Evolutionary conservation across 2,329 filamentous ascomycete species (phyloP), one percentile per base, ranked within the genome.

Genomic region (Cryphonectria japonica): DNA sequence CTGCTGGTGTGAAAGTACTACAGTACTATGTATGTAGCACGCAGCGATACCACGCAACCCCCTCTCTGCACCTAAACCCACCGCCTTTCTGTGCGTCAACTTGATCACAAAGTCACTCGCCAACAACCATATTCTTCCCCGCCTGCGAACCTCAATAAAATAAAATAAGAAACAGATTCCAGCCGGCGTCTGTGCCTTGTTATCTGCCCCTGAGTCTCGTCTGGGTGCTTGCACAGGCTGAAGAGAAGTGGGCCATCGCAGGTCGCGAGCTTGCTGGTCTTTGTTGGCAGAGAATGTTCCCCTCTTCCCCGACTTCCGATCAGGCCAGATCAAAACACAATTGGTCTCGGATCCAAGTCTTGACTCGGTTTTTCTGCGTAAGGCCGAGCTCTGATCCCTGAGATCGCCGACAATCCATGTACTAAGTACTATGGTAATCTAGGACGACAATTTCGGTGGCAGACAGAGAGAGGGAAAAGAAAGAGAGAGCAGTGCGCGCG

Each of bases 331-430:
- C 66, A 68, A 71, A 37, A 60, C 61, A 61, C 63, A 37, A 39
- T 22, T 50, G 41, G 46, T 26, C 62, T 46, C 41, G n/a, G 37
- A 26, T 32, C 62, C 37, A 64, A 43, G 26, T 69, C 66, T 71
- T 71, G 69, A 68, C 69, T 71, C 66, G 66, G 60, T 65, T 65
- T 50, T 50, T n/a, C 61, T 71, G 46, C 60, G 60, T 65, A 60
- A 62, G 68, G 64, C 63, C 64, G 63, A 70, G 68, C 68, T 69
- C 34, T 54, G 26, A 61, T 72, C 68, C 70, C 37, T 67, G 68
- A 52, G 63, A 67, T 59, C 50, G 65, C 60, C 50, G 62, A 52
- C n/a, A 52, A 59, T 32, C 37, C 68, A 69, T 66, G 64, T 65
- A 50, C 41, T 43, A 43, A 13, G 13, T 16, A 43, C 46, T 50